Conservation (phyloP, 2,329 filamentous ascomycete genomes). For the Raffaelea albimanens region DNA sequence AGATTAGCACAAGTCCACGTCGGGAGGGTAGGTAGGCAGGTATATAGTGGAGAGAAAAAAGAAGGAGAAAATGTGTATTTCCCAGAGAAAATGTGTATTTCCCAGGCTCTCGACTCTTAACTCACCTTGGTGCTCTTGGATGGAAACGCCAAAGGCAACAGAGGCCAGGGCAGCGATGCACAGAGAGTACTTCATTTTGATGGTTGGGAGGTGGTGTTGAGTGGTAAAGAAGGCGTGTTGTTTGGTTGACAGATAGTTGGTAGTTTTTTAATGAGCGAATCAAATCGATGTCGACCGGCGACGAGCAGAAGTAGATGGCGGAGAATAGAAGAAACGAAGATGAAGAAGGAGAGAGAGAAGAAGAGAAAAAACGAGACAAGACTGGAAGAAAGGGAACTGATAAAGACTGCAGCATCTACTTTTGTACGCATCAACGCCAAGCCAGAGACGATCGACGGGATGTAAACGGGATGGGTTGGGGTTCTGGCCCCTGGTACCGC, state of each 20-base stretch:
- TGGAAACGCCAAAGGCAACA: conserved; percentile 27
- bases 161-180: conserved; percentile 36
- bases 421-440: background rate
- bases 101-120: too few species aligned
- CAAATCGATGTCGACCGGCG: too few species aligned
- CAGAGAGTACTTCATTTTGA: conserved; percentile 45
- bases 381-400: background rate
- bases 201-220: background rate
- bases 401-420: background rate
- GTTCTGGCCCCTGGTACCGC: too few species aligned
- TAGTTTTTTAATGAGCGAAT: too few species aligned
- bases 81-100: too few species aligned
- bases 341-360: background rate
- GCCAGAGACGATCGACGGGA: background rate
- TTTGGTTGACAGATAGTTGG: too few species aligned
- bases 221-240: background rate
- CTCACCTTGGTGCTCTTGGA: conserved; percentile 4
- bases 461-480: background rate
- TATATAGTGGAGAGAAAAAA: too few species aligned
- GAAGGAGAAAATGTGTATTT: too few species aligned
- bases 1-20: background rate
- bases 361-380: background rate
- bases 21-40: too few species aligned
- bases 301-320: too few species aligned
- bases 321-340: background rate